Percentiles rank a stretch among this genome's conserved stretches.
phyloP scores from a whole-genome alignment of 208 protist genomes.

The Tritrichomonas foetus region DNA sequence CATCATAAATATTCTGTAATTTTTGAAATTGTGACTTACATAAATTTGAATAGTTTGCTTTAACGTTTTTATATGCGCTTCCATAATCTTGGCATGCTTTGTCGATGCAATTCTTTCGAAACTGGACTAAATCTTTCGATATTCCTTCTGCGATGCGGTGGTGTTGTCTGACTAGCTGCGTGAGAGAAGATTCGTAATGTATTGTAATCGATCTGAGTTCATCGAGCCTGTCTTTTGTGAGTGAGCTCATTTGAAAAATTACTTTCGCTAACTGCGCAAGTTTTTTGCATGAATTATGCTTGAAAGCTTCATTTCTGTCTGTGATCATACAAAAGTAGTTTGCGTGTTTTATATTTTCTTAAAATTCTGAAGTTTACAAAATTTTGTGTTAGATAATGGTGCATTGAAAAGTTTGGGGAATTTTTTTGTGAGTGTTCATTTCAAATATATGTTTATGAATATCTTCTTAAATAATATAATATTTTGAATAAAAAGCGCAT shows the following conservation, averaged over 20 bases:
- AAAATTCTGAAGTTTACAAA: too few species aligned
- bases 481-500: too few species aligned
- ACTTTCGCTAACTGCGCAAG: conserved; percentile 35
- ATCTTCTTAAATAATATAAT: too few species aligned
- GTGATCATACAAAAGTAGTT: conserved; percentile 36
- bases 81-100: not conserved
- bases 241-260: not conserved
- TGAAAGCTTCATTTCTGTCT: conserved; percentile 15
- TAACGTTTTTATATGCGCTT: not conserved
- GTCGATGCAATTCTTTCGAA: not conserved
- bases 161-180: not conserved
- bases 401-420: too few species aligned
- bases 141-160: not conserved
- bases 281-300: conserved; percentile 41
- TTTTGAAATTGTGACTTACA: not conserved
- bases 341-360: too few species aligned
- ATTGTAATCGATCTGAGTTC: not conserved
- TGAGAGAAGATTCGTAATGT: not conserved
- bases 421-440: too few species aligned
- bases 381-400: too few species aligned
- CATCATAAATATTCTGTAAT: not conserved
- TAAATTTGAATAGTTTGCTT: not conserved
- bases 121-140: not conserved
- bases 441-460: too few species aligned
- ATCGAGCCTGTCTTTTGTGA: not conserved